A percentile compares a stretch with the other conserved stretches of the same genome.
These are phyloP conservation scores for Moricandia arvensis DNA, from an alignment of 345 rosid species.

Conservation along the genomic window DNA sequence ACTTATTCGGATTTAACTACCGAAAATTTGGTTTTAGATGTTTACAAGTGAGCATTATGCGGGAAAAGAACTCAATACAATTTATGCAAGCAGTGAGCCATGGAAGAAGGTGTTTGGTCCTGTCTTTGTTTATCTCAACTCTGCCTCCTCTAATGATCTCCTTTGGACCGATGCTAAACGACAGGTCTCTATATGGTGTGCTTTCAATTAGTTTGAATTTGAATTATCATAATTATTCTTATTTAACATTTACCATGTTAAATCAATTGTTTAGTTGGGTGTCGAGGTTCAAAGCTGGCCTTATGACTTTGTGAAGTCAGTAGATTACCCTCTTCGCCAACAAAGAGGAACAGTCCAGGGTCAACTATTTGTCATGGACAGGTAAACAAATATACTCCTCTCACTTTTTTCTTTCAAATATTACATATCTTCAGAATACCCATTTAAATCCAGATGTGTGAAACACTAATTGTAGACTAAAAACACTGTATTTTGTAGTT, in stretches of 20 bases:
- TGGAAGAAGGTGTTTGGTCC: constrained; percentile 94
- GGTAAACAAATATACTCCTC: constrained; percentile 32
- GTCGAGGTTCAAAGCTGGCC: constrained; percentile 71
- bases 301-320: constrained; percentile 49
- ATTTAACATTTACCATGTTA: not conserved
- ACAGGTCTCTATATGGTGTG: constrained; percentile 46
- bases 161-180: constrained; percentile 75
- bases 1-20: not conserved
- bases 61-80: constrained; percentile 60
- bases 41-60: constrained; percentile 79
- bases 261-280: constrained; percentile 45
- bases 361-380: constrained; percentile 59
- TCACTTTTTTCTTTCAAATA: not conserved
- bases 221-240: not conserved
- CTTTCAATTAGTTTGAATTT: not conserved
- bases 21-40: constrained; percentile 53
- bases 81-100: constrained; percentile 43
- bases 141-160: constrained; percentile 29
- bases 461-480: not conserved
- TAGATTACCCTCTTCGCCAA: constrained; percentile 49
- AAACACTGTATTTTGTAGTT: constrained; percentile 36
- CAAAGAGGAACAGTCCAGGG: constrained; percentile 66
- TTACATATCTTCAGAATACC: not conserved
- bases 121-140: constrained; percentile 69
- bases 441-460: not conserved